Evolutionary conservation across 768 basidiomycete species (phyloP).

Genomic region (Agrocybe praecox): DNA sequence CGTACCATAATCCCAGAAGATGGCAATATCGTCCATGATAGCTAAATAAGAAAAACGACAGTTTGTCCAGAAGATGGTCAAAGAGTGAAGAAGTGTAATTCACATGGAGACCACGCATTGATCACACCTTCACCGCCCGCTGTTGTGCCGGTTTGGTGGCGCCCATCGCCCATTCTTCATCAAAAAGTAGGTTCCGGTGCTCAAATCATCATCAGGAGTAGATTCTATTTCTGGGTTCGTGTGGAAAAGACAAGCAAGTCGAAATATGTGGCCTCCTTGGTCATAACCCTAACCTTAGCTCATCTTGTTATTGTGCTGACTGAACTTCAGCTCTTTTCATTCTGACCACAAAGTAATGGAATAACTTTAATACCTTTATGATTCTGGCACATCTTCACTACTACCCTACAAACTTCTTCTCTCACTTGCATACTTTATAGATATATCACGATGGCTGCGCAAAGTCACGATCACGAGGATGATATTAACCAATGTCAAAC

Average conservation of each 20-base stretch:
- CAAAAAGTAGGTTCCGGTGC: too few species aligned
- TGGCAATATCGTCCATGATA: conserved; percentile 12
- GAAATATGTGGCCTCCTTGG: too few species aligned
- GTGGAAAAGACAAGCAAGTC: too few species aligned
- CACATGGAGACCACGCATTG: background rate
- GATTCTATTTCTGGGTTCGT: too few species aligned
- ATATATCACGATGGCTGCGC: background rate
- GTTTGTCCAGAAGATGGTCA: background rate
- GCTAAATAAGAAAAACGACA: background rate
- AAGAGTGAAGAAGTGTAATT: background rate
- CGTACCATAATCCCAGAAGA: conserved; percentile 32
- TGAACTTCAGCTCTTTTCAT: conserved; percentile 51
- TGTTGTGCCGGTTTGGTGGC: conserved; percentile 18
- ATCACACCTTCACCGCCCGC: conserved; percentile 34
- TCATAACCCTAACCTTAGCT: background rate
- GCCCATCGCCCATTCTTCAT: too few species aligned
- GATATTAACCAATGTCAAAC: conserved; percentile 26
- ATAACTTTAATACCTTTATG: conserved; percentile 52
- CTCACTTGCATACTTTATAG: background rate
- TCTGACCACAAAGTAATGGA: conserved; percentile 70
- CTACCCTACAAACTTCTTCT: background rate
- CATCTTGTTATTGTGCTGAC: background rate
- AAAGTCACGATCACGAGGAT: background rate
- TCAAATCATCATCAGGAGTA: too few species aligned
- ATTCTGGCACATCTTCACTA: background rate